Evolutionary conservation across 2,329 filamentous ascomycete genomes (phyloP).

Genomic region (Penicillium expansum): DNA sequence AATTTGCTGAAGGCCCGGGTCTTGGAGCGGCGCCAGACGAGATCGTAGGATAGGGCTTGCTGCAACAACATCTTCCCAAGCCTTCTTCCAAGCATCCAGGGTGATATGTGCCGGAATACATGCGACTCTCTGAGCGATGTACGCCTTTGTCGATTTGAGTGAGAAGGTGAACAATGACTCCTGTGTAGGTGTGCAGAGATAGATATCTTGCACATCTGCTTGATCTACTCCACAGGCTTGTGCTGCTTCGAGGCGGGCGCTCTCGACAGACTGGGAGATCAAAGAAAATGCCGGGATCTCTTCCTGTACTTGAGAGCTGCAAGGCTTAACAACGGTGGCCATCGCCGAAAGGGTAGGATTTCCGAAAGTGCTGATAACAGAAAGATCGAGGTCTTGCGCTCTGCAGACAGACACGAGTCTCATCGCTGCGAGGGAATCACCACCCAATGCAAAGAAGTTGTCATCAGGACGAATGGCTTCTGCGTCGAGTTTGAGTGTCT

Average conservation of each 20-base stretch:
- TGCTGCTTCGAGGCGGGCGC: constrained; percentile 39
- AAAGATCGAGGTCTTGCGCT: constrained; percentile 31
- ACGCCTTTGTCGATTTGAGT: constrained; percentile 43
- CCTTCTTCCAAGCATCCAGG: constrained; percentile 40
- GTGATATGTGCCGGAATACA: constrained; percentile 37
- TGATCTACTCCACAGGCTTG: constrained; percentile 31
- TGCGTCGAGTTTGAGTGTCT: constrained; percentile 30
- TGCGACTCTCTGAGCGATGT: constrained; percentile 46
- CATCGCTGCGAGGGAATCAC: constrained; percentile 38
- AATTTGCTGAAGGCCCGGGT: constrained; percentile 37
- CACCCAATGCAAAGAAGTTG: constrained; percentile 40
- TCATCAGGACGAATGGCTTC: constrained; percentile 37
- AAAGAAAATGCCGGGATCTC: constrained; percentile 31
- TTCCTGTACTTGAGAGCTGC: constrained; percentile 24
- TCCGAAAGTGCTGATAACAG: constrained; percentile 37
- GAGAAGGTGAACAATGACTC: constrained; percentile 48
- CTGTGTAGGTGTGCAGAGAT: constrained; percentile 43
- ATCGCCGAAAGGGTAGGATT: constrained; percentile 41
- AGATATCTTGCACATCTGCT: constrained; percentile 40
- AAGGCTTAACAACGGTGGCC: constrained; percentile 38
- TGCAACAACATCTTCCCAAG: constrained; percentile 45
- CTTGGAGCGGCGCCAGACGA: constrained; percentile 40
- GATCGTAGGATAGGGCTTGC: constrained; percentile 48
- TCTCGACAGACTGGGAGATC: constrained; percentile 34
- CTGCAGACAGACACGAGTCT: constrained; percentile 34